Evolutionary conservation across 371 early-diverging fungal species (phyloP), one percentile per base, ranked within the genome.

Genomic region (Saksenaea vasiformis): DNA sequence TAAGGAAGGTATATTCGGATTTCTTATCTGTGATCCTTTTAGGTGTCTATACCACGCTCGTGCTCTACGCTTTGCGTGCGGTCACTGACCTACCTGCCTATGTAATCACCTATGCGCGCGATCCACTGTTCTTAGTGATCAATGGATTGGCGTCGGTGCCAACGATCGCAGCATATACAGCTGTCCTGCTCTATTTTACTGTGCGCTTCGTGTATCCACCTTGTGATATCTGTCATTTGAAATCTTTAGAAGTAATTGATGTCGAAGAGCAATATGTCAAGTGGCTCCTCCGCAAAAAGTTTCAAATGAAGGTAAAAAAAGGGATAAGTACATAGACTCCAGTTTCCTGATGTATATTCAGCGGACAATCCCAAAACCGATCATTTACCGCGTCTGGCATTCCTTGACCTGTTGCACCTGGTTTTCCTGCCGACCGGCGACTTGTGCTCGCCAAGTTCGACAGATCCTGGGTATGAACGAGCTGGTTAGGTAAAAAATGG

Each of bases 191-290:
- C 1, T 79, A 69, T 37, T 82, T 82, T 57, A 13, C 72, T 2
- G 55, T 65, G 9, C 53, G 73, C 24, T 43, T 79, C 4, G 64
- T 66, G 0, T 82, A 66, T 54, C 60, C 67, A 15, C 43, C 71
- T 0, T 79, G 80, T 28, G 58, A 35, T 36, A 1, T 69, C 1
- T 82, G 80, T 19, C 70, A 61, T 7, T 34, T 70, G 0, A 59
- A 59, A 10, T 76, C 71, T 60, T 61, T 76, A 19, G 70, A 79
- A 51, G 75, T 79, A 0, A 34, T 69, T 35, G 78, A 74, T 47
- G 69, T 78, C 19, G 83, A 82, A 39, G 83, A 82, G 35, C 53
- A 63, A 11, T 82, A 82, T 55, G 80, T 79, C 14, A 67, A 61
- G 19, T 13, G 36, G 2, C 44, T 82, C 1, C 56, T 75, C 27